Percentiles rank a stretch among this genome's conserved stretches.
These are phyloP conservation scores for Aureobasidium uvarum DNA, from an alignment of 2,329 filamentous ascomycete species.

Conservation along the genomic window DNA sequence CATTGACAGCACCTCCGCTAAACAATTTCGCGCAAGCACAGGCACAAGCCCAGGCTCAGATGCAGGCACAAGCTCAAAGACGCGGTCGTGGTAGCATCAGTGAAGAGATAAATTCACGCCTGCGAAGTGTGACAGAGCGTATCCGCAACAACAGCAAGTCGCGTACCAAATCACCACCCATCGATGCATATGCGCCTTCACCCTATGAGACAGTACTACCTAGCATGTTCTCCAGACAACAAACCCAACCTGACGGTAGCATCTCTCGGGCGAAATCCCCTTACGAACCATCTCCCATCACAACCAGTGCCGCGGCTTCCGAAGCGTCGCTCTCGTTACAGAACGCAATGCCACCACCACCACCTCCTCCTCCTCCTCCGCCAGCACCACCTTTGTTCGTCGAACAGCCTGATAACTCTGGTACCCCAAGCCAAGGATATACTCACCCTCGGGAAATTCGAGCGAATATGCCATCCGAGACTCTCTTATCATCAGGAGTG, in stretches of 20 bases:
- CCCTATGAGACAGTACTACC: conserved; percentile 48
- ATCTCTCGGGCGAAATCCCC: conserved; percentile 7
- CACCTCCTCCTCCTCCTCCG: conserved; percentile 26
- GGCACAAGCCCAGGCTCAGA: conserved; percentile 29
- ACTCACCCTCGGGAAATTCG: conserved; percentile 33
- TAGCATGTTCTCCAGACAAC: conserved; percentile 28
- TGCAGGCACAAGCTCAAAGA: conserved; percentile 48
- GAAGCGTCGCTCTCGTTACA: conserved; percentile 35
- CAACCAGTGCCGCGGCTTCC: conserved; percentile 30
- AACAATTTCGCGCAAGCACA: conserved; percentile 32
- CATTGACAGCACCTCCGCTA: conserved; percentile 36
- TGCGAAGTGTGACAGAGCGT: conserved; percentile 56
- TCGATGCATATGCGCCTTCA: conserved; percentile 35
- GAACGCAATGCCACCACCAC: conserved; percentile 34
- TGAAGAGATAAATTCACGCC: conserved; percentile 57
- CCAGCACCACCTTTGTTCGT: background rate
- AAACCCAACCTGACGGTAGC: background rate
- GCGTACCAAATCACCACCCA: conserved; percentile 50
- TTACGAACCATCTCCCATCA: conserved; percentile 9
- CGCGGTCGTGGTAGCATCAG: conserved; percentile 57
- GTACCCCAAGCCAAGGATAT: conserved; percentile 40
- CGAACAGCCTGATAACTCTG: conserved; percentile 32
- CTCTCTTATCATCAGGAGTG: conserved; percentile 45
- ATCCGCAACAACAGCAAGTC: conserved; percentile 59
- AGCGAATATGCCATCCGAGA: conserved; percentile 52